Conservation (phyloP, 2,329 filamentous ascomycete genomes). For the Venturia oleaginea region DNA sequence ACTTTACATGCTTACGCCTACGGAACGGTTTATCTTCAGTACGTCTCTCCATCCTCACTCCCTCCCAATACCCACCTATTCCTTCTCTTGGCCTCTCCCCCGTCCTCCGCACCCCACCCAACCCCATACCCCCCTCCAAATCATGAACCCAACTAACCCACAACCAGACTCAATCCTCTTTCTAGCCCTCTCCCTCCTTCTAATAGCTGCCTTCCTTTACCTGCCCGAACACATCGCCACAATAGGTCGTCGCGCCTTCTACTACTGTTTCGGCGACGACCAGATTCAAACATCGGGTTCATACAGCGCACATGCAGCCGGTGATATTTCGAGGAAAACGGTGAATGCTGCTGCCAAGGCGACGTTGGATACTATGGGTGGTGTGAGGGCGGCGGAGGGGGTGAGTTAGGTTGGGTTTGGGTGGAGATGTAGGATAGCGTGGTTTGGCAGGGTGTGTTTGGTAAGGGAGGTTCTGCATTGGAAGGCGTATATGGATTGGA, state of each 20-base stretch:
- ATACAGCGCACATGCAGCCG: neutral
- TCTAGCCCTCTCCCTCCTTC: constrained; percentile 75
- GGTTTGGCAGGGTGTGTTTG: neutral
- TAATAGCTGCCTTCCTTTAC: constrained; percentile 83
- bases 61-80: neutral
- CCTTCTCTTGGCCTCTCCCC: neutral
- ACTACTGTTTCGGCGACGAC: constrained; percentile 79
- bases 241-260: constrained; percentile 78
- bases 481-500: neutral
- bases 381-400: neutral
- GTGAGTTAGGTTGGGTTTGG: neutral
- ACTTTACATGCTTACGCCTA: constrained; percentile 93
- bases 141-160: constrained; percentile 13
- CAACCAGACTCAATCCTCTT: constrained; percentile 76
- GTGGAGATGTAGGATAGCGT: neutral
- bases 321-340: neutral
- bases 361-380: neutral
- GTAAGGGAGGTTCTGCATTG: neutral
- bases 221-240: constrained; percentile 83
- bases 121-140: neutral
- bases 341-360: neutral
- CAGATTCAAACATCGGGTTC: neutral
- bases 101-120: neutral
- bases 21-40: constrained; percentile 98
- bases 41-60: constrained; percentile 20